Conservation (phyloP, 257 asterid species). For the Solanum virginianum region DNA sequence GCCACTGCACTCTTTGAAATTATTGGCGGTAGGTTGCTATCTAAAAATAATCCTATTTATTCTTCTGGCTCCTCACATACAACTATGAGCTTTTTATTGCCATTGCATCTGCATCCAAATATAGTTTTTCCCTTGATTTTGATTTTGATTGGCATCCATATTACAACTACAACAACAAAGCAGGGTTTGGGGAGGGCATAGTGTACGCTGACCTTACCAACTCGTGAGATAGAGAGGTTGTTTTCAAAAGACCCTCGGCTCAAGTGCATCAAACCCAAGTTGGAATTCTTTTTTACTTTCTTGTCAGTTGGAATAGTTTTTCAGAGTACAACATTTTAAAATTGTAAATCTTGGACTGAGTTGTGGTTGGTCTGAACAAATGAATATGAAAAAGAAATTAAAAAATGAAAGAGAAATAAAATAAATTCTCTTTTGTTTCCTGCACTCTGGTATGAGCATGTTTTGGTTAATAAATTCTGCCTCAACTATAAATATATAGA, state of each 20-base stretch:
- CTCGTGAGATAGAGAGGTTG: no score
- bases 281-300: not conserved
- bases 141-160: not conserved
- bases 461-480: not conserved
- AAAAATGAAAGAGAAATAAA: not conserved
- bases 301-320: not conserved
- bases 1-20: slow-evolving; percentile 88
- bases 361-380: not conserved
- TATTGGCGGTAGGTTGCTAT: slow-evolving; percentile 48
- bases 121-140: not conserved
- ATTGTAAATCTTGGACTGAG: not conserved
- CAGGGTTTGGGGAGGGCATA: no score
- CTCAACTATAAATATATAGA: not conserved
- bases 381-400: not conserved
- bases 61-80: not conserved
- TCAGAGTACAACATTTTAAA: not conserved
- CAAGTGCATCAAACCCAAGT: no score
- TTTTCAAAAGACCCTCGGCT: no score
- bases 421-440: not conserved
- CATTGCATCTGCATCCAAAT: not conserved
- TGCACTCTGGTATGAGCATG: not conserved
- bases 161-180: not conserved
- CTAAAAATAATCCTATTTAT: not conserved
- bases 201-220: no score
- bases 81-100: not conserved